Evolutionary conservation across 768 basidiomycete species (phyloP).

Genomic region (Exsudoporus frostii): DNA sequence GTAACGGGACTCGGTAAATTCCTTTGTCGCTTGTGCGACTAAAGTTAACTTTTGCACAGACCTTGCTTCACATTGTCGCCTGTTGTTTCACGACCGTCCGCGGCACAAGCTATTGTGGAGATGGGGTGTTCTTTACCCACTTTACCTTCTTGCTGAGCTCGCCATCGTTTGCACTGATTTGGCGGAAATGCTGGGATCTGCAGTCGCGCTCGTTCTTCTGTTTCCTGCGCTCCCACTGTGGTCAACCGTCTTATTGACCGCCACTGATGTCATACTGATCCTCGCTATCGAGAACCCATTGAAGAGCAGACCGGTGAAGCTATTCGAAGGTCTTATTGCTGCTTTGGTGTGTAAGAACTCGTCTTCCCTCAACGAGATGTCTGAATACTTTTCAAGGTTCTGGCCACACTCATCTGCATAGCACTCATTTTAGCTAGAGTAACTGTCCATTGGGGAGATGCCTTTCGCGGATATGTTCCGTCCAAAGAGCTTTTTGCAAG

Average conservation of each 20-base stretch:
- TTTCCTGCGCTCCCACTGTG: slow-evolving; percentile 68
- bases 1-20: slow-evolving; percentile 73
- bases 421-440: slow-evolving; percentile 70
- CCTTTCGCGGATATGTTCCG: slow-evolving; percentile 76
- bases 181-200: slow-evolving; percentile 78
- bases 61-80: slow-evolving; percentile 60
- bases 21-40: background rate
- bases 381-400: slow-evolving; percentile 38
- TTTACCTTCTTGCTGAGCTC: slow-evolving; percentile 62
- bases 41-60: slow-evolving; percentile 36
- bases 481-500: slow-evolving; percentile 57
- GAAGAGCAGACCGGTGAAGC: slow-evolving; percentile 58
- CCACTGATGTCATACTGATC: slow-evolving; percentile 64
- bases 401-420: slow-evolving; percentile 78
- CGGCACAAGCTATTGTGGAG: slow-evolving; percentile 54
- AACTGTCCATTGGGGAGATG: slow-evolving; percentile 64
- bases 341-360: slow-evolving; percentile 44
- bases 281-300: slow-evolving; percentile 71
- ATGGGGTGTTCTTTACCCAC: slow-evolving; percentile 60
- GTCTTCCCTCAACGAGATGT: background rate
- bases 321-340: slow-evolving; percentile 67
- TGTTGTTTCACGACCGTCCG: slow-evolving; percentile 62
- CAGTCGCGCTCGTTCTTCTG: slow-evolving; percentile 75
- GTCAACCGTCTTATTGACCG: slow-evolving; percentile 68
- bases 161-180: slow-evolving; percentile 78